Conservation (phyloP, 2,329 filamentous ascomycete genomes). For the Trichophyton benhamiae region DNA sequence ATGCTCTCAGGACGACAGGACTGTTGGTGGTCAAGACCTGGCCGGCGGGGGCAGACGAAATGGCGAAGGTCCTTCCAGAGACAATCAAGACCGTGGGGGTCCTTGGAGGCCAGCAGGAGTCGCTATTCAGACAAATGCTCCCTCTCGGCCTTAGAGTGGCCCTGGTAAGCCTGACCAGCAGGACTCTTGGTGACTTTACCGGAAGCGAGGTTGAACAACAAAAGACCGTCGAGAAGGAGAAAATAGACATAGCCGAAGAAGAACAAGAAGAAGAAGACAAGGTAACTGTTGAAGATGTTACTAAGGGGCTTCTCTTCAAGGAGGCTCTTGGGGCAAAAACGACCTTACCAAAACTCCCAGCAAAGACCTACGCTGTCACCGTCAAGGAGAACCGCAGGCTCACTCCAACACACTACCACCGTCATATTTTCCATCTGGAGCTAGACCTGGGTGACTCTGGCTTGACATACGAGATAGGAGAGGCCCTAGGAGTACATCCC, state of each 20-base stretch:
- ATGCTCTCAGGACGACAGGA: neutral
- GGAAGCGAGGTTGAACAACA: neutral
- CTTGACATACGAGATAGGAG: constrained; percentile 90
- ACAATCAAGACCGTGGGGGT: constrained; percentile 61
- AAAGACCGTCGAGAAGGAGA: neutral
- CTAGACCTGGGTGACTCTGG: constrained; percentile 89
- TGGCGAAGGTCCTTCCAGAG: constrained; percentile 67
- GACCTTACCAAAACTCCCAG: constrained; percentile 66
- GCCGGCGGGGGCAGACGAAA: constrained; percentile 55
- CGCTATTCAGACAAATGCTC: too few relatives aligned
- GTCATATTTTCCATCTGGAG: constrained; percentile 99
- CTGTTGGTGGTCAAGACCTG: neutral
- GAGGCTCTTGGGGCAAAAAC: constrained; percentile 72
- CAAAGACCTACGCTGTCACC: constrained; percentile 75
- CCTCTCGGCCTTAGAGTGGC: neutral
- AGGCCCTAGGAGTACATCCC: constrained; percentile 90
- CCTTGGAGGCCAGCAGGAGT: constrained; percentile 61
- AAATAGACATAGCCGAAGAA: neutral
- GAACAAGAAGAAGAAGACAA: neutral
- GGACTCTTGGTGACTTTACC: neutral
- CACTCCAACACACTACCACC: constrained; percentile 78
- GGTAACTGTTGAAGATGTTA: neutral
- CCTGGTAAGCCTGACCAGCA: neutral
- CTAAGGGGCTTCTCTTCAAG: constrained; percentile 55
- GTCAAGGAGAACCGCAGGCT: constrained; percentile 94